A percentile compares a stretch with the other conserved stretches of the same genome.
These are phyloP conservation scores for Verticillium tricorpus DNA, from an alignment of 2,329 filamentous ascomycete genomes.

Conservation along the genomic window DNA sequence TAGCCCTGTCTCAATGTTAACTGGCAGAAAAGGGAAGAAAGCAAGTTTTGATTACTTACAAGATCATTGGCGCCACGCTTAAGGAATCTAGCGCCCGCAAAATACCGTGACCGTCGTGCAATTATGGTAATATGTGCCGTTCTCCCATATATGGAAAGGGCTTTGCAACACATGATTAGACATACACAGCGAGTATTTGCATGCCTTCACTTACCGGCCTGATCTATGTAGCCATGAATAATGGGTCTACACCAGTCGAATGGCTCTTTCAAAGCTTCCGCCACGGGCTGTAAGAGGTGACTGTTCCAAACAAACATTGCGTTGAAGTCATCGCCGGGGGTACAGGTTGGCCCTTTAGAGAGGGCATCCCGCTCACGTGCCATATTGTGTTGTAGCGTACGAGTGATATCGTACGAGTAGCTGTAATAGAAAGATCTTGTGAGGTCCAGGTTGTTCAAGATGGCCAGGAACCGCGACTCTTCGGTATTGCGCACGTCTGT, in stretches of 20 bases:
- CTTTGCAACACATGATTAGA: conserved; percentile 22
- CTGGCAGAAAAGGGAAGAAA: background rate
- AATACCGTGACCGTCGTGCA: conserved; percentile 84
- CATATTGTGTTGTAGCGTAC: conserved; percentile 89
- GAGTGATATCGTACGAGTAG: conserved; percentile 94
- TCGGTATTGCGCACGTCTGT: conserved; percentile 78
- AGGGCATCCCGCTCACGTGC: conserved; percentile 71
- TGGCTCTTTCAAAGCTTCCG: conserved; percentile 65
- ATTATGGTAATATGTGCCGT: conserved; percentile 91
- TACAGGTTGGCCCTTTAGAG: conserved; percentile 56
- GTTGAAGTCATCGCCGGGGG: conserved; percentile 66
- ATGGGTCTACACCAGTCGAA: conserved; percentile 97
- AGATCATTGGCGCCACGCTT: conserved; percentile 93
- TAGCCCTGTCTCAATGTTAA: conserved; percentile 57
- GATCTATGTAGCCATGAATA: conserved; percentile 94
- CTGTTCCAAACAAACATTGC: conserved; percentile 99
- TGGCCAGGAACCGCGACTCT: conserved; percentile 82
- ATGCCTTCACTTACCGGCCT: conserved; percentile 51
- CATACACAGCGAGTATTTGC: background rate
- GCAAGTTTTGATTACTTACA: conserved; percentile 23
- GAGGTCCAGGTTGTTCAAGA: conserved; percentile 86
- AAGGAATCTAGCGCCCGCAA: conserved; percentile 88
- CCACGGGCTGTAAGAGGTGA: conserved; percentile 76
- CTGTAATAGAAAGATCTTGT: conserved; percentile 96
- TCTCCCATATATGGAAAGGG: conserved; percentile 79